Evolutionary conservation across 1,139 yeast genomes (phyloP).

Genomic region (Ashbya aceris): DNA sequence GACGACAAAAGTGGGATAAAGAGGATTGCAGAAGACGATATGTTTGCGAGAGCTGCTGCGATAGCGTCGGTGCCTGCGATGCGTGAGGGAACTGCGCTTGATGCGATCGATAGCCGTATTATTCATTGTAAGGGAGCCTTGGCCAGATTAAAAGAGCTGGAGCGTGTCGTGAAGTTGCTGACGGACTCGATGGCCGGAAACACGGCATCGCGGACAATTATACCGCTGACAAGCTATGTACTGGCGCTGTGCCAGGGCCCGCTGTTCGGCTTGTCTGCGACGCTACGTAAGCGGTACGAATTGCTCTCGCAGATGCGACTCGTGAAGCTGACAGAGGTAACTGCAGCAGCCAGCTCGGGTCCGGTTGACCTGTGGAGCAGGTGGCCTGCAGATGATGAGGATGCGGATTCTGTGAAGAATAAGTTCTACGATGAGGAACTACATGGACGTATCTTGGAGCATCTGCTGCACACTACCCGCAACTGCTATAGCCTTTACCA

Average conservation of each 20-base stretch:
- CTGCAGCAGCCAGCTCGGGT: conserved; percentile 11
- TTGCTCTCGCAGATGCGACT: conserved; percentile 20
- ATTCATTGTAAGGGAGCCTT: conserved; percentile 24
- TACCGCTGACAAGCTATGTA: conserved; percentile 25
- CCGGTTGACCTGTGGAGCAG: conserved; percentile 11
- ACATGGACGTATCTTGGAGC: conserved; percentile 21
- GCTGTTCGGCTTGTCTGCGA: conserved; percentile 22
- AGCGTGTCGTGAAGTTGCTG: conserved; percentile 16
- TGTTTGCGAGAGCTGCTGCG: conserved; percentile 28
- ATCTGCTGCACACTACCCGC: conserved; percentile 15
- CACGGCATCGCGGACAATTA: conserved; percentile 14
- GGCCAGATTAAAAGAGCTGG: conserved; percentile 19
- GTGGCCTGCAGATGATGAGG: conserved; percentile 12
- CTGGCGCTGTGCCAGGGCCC: conserved; percentile 25
- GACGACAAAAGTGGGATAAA: too few relatives aligned
- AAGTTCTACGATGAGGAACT: conserved; percentile 20
- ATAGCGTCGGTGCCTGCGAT: conserved; percentile 14
- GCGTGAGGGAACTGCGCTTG: conserved; percentile 17
- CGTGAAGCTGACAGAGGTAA: conserved; percentile 17
- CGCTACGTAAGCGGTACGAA: conserved; percentile 20
- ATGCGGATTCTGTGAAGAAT: conserved; percentile 10
- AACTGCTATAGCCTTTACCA: conserved; percentile 42
- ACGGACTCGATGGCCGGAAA: conserved; percentile 18
- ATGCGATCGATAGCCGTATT: conserved; percentile 21
- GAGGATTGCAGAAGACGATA: conserved; percentile 1